A percentile compares a stretch with the other conserved stretches of the same genome.
phyloP scores from a whole-genome alignment of 2,329 filamentous ascomycete genomes.

The Aspergillus clavatus region DNA sequence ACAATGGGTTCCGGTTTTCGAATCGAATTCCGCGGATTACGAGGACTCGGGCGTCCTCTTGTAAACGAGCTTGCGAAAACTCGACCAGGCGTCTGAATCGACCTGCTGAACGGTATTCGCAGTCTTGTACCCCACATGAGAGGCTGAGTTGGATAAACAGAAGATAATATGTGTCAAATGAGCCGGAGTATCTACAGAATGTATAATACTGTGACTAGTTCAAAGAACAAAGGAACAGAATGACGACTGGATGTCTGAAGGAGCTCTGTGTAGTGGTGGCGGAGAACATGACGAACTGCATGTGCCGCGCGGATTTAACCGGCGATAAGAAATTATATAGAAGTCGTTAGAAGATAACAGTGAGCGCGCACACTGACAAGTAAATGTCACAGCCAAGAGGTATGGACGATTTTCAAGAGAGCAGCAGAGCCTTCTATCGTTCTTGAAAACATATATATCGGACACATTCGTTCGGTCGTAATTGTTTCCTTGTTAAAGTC shows the following conservation, averaged over 20 bases:
- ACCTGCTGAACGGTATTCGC: conserved; percentile 17
- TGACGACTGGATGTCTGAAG: not conserved
- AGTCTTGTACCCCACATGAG: conserved; percentile 30
- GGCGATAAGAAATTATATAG: conserved; percentile 25
- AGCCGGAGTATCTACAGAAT: too few species aligned
- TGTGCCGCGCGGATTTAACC: conserved; percentile 24
- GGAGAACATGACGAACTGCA: conserved; percentile 10
- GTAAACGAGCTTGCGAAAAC: conserved; percentile 24
- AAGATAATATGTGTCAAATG: not conserved
- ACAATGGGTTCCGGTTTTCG: conserved; percentile 21
- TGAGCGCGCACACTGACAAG: too few species aligned
- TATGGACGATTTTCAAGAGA: too few species aligned
- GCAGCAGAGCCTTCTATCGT: too few species aligned
- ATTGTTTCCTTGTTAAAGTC: too few species aligned
- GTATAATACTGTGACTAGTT: too few species aligned
- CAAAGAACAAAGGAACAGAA: too few species aligned
- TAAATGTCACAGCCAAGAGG: too few species aligned
- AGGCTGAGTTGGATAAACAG: not conserved
- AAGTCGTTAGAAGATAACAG: too few species aligned
- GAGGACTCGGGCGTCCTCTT: conserved; percentile 21
- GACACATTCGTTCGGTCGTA: too few species aligned
- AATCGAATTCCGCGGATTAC: conserved; percentile 29
- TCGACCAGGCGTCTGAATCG: conserved; percentile 18
- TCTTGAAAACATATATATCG: too few species aligned
- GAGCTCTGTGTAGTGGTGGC: not conserved